Evolutionary conservation across 805 yeast species (phyloP).

Genomic region (Priceomyces melissophilus): DNA sequence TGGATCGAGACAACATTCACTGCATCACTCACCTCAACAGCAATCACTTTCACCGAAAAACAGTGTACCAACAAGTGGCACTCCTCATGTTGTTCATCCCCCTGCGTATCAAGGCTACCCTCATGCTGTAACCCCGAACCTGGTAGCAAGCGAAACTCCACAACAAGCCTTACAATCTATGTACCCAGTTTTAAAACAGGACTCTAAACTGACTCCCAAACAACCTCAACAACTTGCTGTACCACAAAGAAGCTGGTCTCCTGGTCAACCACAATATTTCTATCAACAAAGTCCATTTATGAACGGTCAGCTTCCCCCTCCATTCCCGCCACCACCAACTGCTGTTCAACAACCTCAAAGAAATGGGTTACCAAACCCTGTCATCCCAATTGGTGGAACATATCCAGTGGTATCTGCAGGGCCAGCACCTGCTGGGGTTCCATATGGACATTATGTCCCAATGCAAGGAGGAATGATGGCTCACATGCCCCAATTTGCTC

Average conservation of each 20-base stretch:
- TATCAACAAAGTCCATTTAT: slow-evolving; percentile 16
- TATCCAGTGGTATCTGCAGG: slow-evolving; percentile 28
- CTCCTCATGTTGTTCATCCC: slow-evolving; percentile 9
- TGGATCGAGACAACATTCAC: slow-evolving; percentile 4
- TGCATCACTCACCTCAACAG: slow-evolving; percentile 10
- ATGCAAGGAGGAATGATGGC: slow-evolving; percentile 28
- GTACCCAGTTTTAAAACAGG: slow-evolving; percentile 11
- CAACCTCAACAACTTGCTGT: slow-evolving; percentile 23
- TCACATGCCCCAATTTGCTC: slow-evolving; percentile 10
- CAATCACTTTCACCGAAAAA: slow-evolving; percentile 6
- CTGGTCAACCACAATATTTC: slow-evolving; percentile 18
- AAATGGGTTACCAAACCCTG: slow-evolving; percentile 6
- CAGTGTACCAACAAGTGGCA: slow-evolving; percentile 3
- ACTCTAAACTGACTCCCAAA: slow-evolving; percentile 13
- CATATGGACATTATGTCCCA: slow-evolving; percentile 36
- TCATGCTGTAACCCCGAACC: slow-evolving; percentile 8
- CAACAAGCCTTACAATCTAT: slow-evolving; percentile 12
- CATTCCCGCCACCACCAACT: slow-evolving; percentile 8
- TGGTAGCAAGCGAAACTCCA: slow-evolving; percentile 10
- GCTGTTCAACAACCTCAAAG: slow-evolving; percentile 8
- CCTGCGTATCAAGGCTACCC: slow-evolving; percentile 7
- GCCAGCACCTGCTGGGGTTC: slow-evolving; percentile 34
- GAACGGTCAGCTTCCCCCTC: slow-evolving; percentile 8
- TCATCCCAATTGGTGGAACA: slow-evolving; percentile 12
- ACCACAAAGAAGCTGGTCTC: slow-evolving; percentile 28